Conservation (phyloP, 306 rosid species). For the Canavalia gladiata region DNA sequence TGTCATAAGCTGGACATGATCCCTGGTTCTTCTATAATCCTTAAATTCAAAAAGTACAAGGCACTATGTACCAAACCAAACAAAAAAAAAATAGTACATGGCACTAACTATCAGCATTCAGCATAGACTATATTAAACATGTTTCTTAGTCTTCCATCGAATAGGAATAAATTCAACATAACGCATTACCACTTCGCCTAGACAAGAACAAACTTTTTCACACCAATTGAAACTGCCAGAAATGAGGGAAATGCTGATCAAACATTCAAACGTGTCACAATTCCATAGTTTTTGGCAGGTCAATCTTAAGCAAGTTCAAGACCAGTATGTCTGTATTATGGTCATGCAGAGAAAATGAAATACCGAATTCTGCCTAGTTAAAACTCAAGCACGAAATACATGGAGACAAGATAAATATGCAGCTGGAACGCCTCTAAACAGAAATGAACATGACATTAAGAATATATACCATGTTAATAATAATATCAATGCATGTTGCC, state of each 20-base stretch:
- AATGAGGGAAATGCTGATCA: constrained; percentile 32
- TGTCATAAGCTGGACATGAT: constrained; percentile 4
- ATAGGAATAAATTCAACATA: background rate
- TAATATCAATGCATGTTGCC: constrained; percentile 14
- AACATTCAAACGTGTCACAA: constrained; percentile 7
- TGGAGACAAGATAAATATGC: constrained; percentile 43
- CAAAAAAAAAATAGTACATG: background rate
- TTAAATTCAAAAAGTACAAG: constrained; percentile 12
- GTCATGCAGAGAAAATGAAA: constrained; percentile 45
- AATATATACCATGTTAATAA: constrained; percentile 2
- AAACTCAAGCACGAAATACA: constrained; percentile 56
- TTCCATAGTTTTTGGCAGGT: constrained; percentile 5
- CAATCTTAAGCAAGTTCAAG: constrained; percentile 29
- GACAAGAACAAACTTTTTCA: constrained; percentile 15
- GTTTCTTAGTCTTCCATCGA: background rate
- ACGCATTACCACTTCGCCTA: background rate
- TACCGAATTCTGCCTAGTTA: constrained; percentile 47
- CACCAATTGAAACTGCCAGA: constrained; percentile 23
- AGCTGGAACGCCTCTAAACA: constrained; percentile 37
- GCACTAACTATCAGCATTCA: background rate
- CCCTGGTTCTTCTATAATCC: background rate
- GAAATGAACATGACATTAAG: constrained; percentile 21
- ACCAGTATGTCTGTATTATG: constrained; percentile 15
- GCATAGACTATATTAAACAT: background rate
- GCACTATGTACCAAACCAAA: background rate